These are phyloP conservation scores for Neospora caninum DNA, from an alignment of 169 alveolate species.

Conservation along the genomic window DNA sequence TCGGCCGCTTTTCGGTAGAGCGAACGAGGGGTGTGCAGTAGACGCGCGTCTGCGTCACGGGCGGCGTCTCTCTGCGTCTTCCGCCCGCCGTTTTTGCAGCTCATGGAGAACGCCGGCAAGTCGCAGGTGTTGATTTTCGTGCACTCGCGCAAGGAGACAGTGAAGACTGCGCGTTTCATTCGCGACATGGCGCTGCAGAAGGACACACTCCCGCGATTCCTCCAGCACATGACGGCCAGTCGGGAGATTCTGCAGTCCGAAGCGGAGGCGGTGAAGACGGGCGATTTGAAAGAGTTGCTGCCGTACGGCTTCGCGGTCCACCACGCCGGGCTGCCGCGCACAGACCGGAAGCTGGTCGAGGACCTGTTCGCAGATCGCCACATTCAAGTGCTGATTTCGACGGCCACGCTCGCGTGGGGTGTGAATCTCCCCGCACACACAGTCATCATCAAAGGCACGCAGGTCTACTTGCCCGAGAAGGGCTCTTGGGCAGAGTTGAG, in stretches of 20 bases:
- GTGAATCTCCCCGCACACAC: constrained; percentile 99
- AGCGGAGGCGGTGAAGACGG: constrained; percentile 85
- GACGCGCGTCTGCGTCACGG: too few relatives aligned
- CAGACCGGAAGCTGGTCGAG: constrained; percentile 98
- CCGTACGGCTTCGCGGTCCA: constrained; percentile 99
- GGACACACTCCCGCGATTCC: constrained; percentile 86
- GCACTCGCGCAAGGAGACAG: constrained; percentile 99
- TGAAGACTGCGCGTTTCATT: constrained; percentile 93
- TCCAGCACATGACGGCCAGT: constrained; percentile 90
- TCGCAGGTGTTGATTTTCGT: constrained; percentile 96
- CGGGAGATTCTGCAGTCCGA: constrained; percentile 91
- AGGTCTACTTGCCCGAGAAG: constrained; percentile 96
- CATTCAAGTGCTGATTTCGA: constrained; percentile 92
- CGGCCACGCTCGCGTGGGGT: constrained; percentile 99
- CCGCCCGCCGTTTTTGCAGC: constrained; percentile 44
- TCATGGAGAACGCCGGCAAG: constrained; percentile 87
- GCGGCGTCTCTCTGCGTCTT: too few relatives aligned
- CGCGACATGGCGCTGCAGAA: constrained; percentile 90
- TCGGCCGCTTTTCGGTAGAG: too few relatives aligned
- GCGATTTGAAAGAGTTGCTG: constrained; percentile 94
- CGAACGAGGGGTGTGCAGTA: too few relatives aligned
- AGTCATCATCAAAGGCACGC: constrained; percentile 93
- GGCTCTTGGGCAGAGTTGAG: constrained; percentile 98
- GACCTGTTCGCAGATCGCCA: constrained; percentile 97
- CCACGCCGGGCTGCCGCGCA: constrained; percentile 99